phyloP scores from a whole-genome alignment of 805 yeast species.

The Hanseniaspora taiwanica region DNA sequence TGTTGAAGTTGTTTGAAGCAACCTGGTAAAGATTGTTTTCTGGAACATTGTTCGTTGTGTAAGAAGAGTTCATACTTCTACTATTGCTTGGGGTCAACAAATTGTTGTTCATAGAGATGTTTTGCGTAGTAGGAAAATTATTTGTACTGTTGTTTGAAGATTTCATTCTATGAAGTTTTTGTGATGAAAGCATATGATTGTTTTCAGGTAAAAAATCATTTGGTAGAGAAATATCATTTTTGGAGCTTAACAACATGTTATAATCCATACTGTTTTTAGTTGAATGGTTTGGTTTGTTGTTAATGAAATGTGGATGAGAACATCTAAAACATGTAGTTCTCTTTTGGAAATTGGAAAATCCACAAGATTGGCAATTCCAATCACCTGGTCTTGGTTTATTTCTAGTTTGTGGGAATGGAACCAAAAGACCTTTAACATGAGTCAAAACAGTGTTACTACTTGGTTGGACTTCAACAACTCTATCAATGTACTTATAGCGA shows the following conservation, averaged over 20 bases:
- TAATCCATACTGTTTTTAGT: too few relatives aligned
- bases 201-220: neutral
- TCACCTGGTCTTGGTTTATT: slow-evolving; percentile 94
- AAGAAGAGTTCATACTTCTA: neutral
- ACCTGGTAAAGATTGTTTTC: too few relatives aligned
- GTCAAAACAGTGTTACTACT: slow-evolving; percentile 69
- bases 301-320: slow-evolving; percentile 57
- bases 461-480: slow-evolving; percentile 74
- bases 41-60: too few relatives aligned
- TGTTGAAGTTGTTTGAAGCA: too few relatives aligned
- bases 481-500: slow-evolving; percentile 31
- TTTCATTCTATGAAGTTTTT: neutral
- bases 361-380: slow-evolving; percentile 97
- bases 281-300: too few relatives aligned
- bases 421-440: slow-evolving; percentile 65
- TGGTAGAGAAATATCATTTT: slow-evolving; percentile 4
- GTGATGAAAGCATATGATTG: neutral
- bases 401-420: slow-evolving; percentile 74
- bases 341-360: slow-evolving; percentile 87
- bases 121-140: too few relatives aligned
- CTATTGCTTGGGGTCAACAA: neutral
- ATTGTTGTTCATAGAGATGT: neutral
- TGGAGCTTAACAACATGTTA: too few relatives aligned
- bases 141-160: neutral
- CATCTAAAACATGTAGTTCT: slow-evolving; percentile 91